Percentiles rank a stretch among this genome's conserved stretches.
These are phyloP conservation scores for Coelastrella sp. DNA, from an alignment of 139 green algal species.

Conservation along the genomic window DNA sequence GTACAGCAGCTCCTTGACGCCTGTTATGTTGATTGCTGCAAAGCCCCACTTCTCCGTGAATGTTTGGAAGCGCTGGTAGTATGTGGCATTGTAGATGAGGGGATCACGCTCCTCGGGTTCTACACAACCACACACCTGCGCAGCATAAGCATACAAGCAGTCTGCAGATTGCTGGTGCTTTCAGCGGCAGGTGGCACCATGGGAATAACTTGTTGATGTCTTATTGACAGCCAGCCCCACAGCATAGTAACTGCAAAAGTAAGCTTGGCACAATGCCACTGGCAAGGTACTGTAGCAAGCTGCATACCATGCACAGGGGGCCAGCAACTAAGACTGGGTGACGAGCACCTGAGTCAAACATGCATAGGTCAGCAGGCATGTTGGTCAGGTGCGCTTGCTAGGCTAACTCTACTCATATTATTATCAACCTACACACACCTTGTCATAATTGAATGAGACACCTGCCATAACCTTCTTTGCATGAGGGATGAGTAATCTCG, in stretches of 20 bases:
- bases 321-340: too few relatives aligned
- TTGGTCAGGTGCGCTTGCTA: too few relatives aligned
- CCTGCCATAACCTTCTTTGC: not conserved
- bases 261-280: too few relatives aligned
- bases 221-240: too few relatives aligned
- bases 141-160: too few relatives aligned
- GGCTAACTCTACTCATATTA: not conserved
- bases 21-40: not conserved
- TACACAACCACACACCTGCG: conserved; percentile 25
- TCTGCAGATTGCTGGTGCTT: not conserved
- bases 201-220: too few relatives aligned
- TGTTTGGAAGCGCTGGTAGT: not conserved
- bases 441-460: conserved; percentile 43
- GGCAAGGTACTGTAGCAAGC: too few relatives aligned
- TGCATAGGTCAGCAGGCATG: too few relatives aligned
- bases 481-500: not conserved
- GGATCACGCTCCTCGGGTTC: conserved; percentile 25
- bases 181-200: not conserved
- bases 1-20: not conserved
- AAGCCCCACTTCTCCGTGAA: not conserved
- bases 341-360: too few relatives aligned
- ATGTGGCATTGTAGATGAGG: conserved; percentile 31
- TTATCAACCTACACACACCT: not conserved
- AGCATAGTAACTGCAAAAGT: too few relatives aligned
- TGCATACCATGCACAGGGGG: too few relatives aligned